Percentiles rank a stretch among this genome's conserved stretches.
Evolutionary conservation across 495 filamentous ascomycete species (phyloP).

Genomic region (Lophiotrema nucula): DNA sequence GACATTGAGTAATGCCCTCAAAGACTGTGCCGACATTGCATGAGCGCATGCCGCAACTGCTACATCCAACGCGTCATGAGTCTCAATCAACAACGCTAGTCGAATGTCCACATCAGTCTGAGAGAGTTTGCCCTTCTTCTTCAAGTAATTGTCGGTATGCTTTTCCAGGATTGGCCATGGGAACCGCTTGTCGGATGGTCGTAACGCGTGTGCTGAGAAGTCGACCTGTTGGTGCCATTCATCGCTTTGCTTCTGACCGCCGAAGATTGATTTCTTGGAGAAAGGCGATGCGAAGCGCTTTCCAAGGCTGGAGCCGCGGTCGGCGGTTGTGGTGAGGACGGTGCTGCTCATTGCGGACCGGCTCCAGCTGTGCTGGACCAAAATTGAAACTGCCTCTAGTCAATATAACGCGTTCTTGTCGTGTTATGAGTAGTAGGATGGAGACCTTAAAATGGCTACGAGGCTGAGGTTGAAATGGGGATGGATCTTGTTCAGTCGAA

Average conservation of each 20-base stretch:
- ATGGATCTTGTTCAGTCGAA: too few relatives aligned
- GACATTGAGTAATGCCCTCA: slow-evolving; percentile 26
- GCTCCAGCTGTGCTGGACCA: too few relatives aligned
- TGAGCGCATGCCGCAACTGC: slow-evolving; percentile 31
- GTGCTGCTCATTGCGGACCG: neutral
- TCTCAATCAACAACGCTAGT: slow-evolving; percentile 19
- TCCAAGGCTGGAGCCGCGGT: neutral
- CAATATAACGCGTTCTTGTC: too few relatives aligned
- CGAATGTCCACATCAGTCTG: slow-evolving; percentile 17
- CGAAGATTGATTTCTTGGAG: slow-evolving; percentile 12
- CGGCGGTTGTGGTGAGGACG: neutral
- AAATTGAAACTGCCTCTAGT: too few relatives aligned
- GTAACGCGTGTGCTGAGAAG: slow-evolving; percentile 2
- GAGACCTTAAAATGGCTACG: too few relatives aligned
- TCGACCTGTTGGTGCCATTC: slow-evolving; percentile 29
- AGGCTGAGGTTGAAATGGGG: too few relatives aligned
- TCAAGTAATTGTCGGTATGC: slow-evolving; percentile 29
- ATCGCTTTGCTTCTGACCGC: slow-evolving; percentile 23
- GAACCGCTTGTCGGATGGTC: slow-evolving; percentile 12
- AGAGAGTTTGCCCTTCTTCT: slow-evolving; percentile 28
- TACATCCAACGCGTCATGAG: slow-evolving; percentile 28
- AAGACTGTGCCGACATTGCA: slow-evolving; percentile 22
- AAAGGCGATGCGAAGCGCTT: neutral
- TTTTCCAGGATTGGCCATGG: slow-evolving; percentile 7
- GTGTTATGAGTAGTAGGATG: too few relatives aligned